Conservation (phyloP, 805 yeast species). For the Ogataea degrootiae region DNA sequence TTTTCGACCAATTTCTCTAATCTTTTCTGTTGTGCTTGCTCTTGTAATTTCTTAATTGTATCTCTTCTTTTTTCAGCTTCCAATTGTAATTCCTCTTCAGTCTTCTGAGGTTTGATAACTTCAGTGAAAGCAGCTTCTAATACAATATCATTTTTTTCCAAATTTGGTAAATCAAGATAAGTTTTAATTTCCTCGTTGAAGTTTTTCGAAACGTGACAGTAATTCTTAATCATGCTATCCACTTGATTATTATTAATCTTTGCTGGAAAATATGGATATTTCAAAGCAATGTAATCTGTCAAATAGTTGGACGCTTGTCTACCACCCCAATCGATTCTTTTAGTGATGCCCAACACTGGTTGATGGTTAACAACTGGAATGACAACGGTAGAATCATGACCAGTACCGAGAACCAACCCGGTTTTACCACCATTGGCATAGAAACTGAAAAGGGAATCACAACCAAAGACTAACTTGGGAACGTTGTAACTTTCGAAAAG, state of each 20-base stretch:
- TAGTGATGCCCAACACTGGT: conserved; percentile 62
- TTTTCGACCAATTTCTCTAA: conserved; percentile 74
- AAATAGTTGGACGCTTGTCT: conserved; percentile 62
- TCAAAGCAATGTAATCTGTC: conserved; percentile 59
- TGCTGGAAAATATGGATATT: conserved; percentile 89
- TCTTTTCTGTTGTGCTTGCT: conserved; percentile 84
- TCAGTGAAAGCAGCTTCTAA: conserved; percentile 79
- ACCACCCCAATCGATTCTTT: conserved; percentile 92
- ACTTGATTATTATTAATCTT: conserved; percentile 61
- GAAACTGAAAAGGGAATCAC: conserved; percentile 77
- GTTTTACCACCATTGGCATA: conserved; percentile 51
- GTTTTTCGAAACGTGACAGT: conserved; percentile 70
- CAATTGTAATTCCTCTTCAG: conserved; percentile 73
- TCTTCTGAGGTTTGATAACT: conserved; percentile 61
- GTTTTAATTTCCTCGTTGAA: conserved; percentile 59
- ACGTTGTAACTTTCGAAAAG: conserved; percentile 78
- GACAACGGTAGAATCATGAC: conserved; percentile 75
- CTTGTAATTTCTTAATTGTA: conserved; percentile 84
- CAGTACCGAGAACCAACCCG: conserved; percentile 81
- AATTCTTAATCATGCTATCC: conserved; percentile 63
- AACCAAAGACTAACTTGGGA: conserved; percentile 73
- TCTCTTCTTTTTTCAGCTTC: conserved; percentile 80
- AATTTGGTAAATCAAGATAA: conserved; percentile 53
- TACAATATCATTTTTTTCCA: conserved; percentile 68
- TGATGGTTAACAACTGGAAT: conserved; percentile 76